Conservation (phyloP, 1,284 basidiomycete species). For the Ustilago tritici region DNA sequence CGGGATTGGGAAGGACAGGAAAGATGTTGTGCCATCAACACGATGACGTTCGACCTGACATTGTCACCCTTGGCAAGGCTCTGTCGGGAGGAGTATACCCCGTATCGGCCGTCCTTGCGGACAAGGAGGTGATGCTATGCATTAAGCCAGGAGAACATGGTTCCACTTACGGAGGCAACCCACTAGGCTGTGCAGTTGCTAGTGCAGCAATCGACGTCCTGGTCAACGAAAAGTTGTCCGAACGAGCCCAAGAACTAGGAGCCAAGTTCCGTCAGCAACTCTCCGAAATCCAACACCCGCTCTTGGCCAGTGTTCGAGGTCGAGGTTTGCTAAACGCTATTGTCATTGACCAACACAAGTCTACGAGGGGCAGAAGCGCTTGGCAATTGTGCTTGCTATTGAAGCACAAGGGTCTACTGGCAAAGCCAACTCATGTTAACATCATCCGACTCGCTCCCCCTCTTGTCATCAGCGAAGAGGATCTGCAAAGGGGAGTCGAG, state of each 20-base stretch:
- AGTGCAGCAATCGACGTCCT: conserved; percentile 90
- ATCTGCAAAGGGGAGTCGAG: conserved; percentile 80
- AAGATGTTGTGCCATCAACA: conserved; percentile 79
- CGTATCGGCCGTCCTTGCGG: conserved; percentile 91
- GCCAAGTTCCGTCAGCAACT: conserved; percentile 76
- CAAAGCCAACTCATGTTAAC: conserved; percentile 96
- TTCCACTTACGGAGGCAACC: conserved; percentile 86
- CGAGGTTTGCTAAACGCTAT: conserved; percentile 92
- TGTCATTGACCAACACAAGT: conserved; percentile 87
- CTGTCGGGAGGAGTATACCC: conserved; percentile 97
- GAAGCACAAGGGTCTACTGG: conserved; percentile 88
- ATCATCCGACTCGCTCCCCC: conserved; percentile 98
- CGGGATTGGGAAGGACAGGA: conserved; percentile 71
- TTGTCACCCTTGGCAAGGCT: conserved; percentile 94
- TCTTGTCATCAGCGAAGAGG: conserved; percentile 87
- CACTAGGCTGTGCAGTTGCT: conserved; percentile 92
- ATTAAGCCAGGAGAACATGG: conserved; percentile 98
- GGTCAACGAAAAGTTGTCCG: conserved; percentile 83
- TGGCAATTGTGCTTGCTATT: conserved; percentile 96
- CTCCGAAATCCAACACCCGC: conserved; percentile 72
- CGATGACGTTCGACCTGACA: conserved; percentile 84
- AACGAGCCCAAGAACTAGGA: conserved; percentile 83
- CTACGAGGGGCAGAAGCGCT: conserved; percentile 81
- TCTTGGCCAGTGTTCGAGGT: conserved; percentile 81
- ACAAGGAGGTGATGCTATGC: conserved; percentile 90